A percentile compares a stretch with the other conserved stretches of the same genome.
phyloP scores from a whole-genome alignment of 176 grass and related monocot species.

The Olyra latifolia region DNA sequence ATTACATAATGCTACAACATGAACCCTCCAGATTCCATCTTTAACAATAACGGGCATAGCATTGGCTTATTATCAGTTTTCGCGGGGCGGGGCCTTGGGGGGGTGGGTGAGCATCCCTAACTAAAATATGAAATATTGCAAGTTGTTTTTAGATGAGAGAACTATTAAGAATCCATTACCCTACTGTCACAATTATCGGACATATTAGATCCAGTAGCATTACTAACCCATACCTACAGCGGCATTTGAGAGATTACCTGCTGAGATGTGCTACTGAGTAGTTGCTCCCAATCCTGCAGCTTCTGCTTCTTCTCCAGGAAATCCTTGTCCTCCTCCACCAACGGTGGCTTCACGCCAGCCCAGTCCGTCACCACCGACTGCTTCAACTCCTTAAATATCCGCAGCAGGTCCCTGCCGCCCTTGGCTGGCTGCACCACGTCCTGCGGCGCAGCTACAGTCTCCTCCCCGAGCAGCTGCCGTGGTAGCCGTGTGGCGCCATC shows the following conservation, averaged over 20 bases:
- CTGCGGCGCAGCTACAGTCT: conserved; percentile 52
- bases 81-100: not conserved
- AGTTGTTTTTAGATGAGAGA: not conserved
- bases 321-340: conserved; percentile 93
- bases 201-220: not conserved
- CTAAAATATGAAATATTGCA: not conserved
- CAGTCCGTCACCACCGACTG: conserved; percentile 78
- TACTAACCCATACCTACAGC: not conserved
- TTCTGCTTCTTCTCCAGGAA: conserved; percentile 83
- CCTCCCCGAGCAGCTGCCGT: conserved; percentile 70
- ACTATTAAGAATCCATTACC: not conserved
- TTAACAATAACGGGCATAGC: not conserved
- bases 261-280: conserved; percentile 69
- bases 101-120: not conserved
- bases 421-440: conserved; percentile 95
- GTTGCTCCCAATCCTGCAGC: conserved; percentile 81
- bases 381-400: conserved; percentile 96
- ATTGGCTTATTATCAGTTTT: not conserved
- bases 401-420: conserved; percentile 84
- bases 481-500: conserved; percentile 81
- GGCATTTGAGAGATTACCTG: conserved; percentile 49
- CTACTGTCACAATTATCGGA: not conserved
- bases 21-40: not conserved
- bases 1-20: not conserved
- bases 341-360: conserved; percentile 63